Evolutionary conservation across 2,329 filamentous ascomycete genomes (phyloP), one percentile per base, ranked within the genome.

Genomic region (Ophiostoma piceae): DNA sequence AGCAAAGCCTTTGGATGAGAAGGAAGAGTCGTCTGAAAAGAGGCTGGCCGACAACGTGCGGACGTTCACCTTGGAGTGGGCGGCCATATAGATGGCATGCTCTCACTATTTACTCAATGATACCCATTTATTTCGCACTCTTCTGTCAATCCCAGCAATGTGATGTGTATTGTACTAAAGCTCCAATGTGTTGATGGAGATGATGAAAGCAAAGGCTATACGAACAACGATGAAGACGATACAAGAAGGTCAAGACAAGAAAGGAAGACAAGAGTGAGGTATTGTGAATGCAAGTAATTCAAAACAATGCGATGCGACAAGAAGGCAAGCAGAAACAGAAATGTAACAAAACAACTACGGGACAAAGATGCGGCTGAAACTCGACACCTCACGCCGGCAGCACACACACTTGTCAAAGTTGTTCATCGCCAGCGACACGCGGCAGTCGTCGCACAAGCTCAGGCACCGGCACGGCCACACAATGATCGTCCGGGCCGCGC

Each of bases 341-440:
- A 57, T 14, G 64, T 22, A 41, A 47, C 43, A 43, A 43, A 6
- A 47, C 43, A 57, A 39, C 1, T 75, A 90, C 67, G 95, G 95
- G 57, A 98, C 93, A 82, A 91, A 99, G 71, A 99, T 88, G 74
- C 92, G 87, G 74, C 92, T 94, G 79, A 97, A 98, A 69, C 94
- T 95, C 69, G 88, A 87, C 39, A 98, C 92, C 75, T 95, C 91
- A 70, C 92, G 87, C 67, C 95, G 86, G 78, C 95, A 98, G 76
- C 94, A 98, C 54, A 98, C 94, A 77, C 95, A 99, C 77, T 92
- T 96, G 73, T 94, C 92, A 78, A 96, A 98, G 78, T 98, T 98
- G 78, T 97, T 96, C 88, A 96, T 94, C 3, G 95, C 95, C 72
- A 98, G 84, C 62, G 92, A 94, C 47, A 98, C 91, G 41, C 95